Evolutionary conservation across 2,329 filamentous ascomycete species (phyloP).

Genomic region (Mycogone perniciosa): DNA sequence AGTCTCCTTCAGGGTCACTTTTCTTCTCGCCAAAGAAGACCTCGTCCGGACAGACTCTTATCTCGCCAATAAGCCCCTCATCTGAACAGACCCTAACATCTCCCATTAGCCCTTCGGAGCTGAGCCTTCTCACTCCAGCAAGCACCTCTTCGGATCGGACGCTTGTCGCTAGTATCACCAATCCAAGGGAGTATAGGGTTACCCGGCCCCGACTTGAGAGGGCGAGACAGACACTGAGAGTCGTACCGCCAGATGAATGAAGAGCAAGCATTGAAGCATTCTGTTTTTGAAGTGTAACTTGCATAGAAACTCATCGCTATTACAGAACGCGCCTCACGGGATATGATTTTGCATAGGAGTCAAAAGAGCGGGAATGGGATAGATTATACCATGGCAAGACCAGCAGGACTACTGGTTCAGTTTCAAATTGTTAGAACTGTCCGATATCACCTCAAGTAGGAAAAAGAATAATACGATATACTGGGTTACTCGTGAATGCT

Average conservation of each 20-base stretch:
- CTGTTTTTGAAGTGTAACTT: not conserved
- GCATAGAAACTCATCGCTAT: not conserved
- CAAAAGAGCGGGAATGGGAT: not conserved
- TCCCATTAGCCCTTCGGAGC: conserved; percentile 1
- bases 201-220: not conserved
- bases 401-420: too few relatives aligned
- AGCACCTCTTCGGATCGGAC: not conserved
- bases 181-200: conserved; percentile 2
- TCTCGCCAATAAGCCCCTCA: conserved; percentile 1
- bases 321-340: not conserved
- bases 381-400: not conserved
- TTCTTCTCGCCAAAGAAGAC: conserved; percentile 1
- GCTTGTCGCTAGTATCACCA: not conserved
- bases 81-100: not conserved
- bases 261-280: not conserved
- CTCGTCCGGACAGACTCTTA: conserved; percentile 1
- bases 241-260: not conserved
- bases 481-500: not conserved
- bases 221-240: not conserved
- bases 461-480: not conserved
- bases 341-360: not conserved
- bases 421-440: too few relatives aligned
- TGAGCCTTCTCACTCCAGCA: not conserved
- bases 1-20: conserved; percentile 4
- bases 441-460: too few relatives aligned